Evolutionary conservation across 179 eudicot species (phyloP).

Genomic region (Beta lomatogona): DNA sequence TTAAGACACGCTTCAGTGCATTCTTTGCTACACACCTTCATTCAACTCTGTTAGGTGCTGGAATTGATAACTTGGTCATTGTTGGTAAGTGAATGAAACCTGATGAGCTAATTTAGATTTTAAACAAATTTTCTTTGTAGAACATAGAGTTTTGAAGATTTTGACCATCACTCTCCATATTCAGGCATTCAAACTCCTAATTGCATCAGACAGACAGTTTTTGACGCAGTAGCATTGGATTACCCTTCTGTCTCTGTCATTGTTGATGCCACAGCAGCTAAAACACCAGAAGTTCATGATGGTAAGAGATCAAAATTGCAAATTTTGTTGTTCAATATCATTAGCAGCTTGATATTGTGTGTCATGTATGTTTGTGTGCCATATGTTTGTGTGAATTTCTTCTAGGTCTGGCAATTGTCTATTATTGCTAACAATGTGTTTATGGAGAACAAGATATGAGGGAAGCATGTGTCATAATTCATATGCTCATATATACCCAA

Average conservation of each 20-base stretch:
- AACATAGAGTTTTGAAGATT: not conserved
- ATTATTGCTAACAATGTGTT: not conserved
- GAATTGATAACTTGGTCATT: conserved; percentile 67
- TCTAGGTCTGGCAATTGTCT: not conserved
- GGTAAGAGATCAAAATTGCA: conserved; percentile 41
- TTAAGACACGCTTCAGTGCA: conserved; percentile 87
- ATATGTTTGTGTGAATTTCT: not conserved
- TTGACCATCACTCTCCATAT: not conserved
- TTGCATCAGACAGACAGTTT: conserved; percentile 90
- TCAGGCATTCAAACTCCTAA: conserved; percentile 98
- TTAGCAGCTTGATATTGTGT: not conserved
- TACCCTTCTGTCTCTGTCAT: conserved; percentile 77
- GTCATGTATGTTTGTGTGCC: not conserved
- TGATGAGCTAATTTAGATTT: not conserved
- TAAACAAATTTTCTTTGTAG: not conserved
- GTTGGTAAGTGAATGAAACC: conserved; percentile 47
- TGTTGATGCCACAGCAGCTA: conserved; percentile 94
- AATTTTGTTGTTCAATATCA: not conserved
- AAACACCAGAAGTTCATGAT: conserved; percentile 75
- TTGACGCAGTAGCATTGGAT: conserved; percentile 93
- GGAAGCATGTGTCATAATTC: not conserved
- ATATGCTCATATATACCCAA: not conserved
- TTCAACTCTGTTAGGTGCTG: conserved; percentile 60
- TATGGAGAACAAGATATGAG: not conserved
- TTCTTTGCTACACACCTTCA: conserved; percentile 83